Evolutionary conservation across 768 basidiomycete genomes (phyloP).

Genomic region (Cystofilobasidium capitatum): DNA sequence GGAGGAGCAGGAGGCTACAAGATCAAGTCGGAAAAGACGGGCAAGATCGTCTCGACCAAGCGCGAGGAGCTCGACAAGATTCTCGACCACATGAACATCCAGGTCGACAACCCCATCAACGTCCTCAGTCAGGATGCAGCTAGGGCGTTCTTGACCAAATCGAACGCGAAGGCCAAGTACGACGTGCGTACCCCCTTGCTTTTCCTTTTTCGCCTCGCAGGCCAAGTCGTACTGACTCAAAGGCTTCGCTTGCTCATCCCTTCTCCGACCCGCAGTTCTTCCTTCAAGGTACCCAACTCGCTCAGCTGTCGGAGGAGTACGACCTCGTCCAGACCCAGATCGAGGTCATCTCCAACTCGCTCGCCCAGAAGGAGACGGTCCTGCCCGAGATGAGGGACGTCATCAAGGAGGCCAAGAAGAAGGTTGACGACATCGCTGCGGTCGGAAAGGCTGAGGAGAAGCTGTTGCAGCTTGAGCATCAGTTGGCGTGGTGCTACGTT

Average conservation of each 20-base stretch:
- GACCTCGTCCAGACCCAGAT: slow-evolving; percentile 65
- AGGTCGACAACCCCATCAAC: slow-evolving; percentile 90
- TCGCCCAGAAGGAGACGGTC: slow-evolving; percentile 61
- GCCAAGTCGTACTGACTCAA: background rate
- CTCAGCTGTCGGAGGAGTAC: slow-evolving; percentile 80
- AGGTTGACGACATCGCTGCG: slow-evolving; percentile 63
- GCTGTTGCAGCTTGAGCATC: slow-evolving; percentile 61
- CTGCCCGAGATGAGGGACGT: slow-evolving; percentile 63
- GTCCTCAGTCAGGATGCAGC: slow-evolving; percentile 58
- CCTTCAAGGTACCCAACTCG: slow-evolving; percentile 81
- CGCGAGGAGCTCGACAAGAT: slow-evolving; percentile 78
- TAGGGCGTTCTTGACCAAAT: slow-evolving; percentile 73
- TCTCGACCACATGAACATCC: slow-evolving; percentile 90
- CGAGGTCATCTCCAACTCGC: slow-evolving; percentile 54
- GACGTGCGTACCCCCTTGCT: slow-evolving; percentile 47
- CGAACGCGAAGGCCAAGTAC: slow-evolving; percentile 76
- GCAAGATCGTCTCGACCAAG: slow-evolving; percentile 59
- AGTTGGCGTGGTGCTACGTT: slow-evolving; percentile 82
- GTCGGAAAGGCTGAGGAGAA: slow-evolving; percentile 61
- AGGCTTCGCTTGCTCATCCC: slow-evolving; percentile 13
- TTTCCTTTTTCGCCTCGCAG: background rate
- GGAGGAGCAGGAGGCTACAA: slow-evolving; percentile 60
- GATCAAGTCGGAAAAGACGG: slow-evolving; percentile 58
- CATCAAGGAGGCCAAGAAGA: slow-evolving; percentile 50
- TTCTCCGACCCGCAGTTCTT: slow-evolving; percentile 57